Evolutionary conservation across 2,329 filamentous ascomycete genomes (phyloP).

Genomic region (Akanthomyces lecanii): DNA sequence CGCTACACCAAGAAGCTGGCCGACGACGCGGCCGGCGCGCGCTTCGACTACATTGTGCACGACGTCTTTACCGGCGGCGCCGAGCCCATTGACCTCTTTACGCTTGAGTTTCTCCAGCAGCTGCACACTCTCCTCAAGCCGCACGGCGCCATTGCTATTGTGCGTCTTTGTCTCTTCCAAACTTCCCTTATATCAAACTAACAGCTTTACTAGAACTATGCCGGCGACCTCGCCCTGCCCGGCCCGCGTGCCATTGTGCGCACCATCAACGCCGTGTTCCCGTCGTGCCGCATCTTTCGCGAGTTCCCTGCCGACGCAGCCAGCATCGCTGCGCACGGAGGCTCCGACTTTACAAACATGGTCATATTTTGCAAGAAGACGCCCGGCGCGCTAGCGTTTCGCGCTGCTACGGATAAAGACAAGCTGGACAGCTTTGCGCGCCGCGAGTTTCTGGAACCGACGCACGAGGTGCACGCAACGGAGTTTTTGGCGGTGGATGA

Average conservation of each 20-base stretch:
- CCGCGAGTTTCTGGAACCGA: conserved; percentile 65
- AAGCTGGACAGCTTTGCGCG: conserved; percentile 69
- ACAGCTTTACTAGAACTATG: conserved; percentile 68
- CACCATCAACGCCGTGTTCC: conserved; percentile 79
- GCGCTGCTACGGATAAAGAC: conserved; percentile 60
- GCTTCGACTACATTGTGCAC: conserved; percentile 90
- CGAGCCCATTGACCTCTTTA: conserved; percentile 86
- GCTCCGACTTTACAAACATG: conserved; percentile 84
- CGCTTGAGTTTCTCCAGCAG: conserved; percentile 71
- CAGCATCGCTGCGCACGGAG: conserved; percentile 26
- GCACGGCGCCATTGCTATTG: conserved; percentile 82
- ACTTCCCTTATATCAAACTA: conserved; percentile 18
- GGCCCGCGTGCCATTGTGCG: conserved; percentile 73
- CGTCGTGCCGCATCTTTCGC: conserved; percentile 86
- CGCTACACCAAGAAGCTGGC: conserved; percentile 54
- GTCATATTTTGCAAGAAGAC: conserved; percentile 86
- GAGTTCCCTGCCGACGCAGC: conserved; percentile 55
- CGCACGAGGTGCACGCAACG: conserved; percentile 59
- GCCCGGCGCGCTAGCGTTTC: conserved; percentile 55
- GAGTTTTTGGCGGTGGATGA: conserved; percentile 41
- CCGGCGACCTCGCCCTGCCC: conserved; percentile 76
- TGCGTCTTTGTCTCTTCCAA: conserved; percentile 40
- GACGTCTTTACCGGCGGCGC: conserved; percentile 97
- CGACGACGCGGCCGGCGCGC: conserved; percentile 37
- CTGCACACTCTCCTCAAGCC: conserved; percentile 68